Base-by-base conservation (phyloP, 179 eudicot species). In the Amaranthus tricolor region DNA sequence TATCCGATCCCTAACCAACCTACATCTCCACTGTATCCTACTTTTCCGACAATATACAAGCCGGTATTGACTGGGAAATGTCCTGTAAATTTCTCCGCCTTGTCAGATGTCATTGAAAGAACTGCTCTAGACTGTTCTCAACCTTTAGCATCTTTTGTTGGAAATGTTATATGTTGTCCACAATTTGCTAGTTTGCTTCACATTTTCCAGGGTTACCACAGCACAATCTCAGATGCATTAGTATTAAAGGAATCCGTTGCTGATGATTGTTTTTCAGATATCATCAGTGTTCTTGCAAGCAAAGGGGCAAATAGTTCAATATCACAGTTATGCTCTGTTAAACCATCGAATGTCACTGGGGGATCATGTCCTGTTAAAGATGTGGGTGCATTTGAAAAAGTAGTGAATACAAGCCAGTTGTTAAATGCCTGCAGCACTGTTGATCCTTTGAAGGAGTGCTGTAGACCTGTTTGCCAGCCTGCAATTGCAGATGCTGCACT, bases 391-490 rank as follows among this genome's bases (percentile, higher is more conserved):
- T 95, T 95, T 82, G 98, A 95, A 82, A 89, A 82, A 74, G 72
- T 63, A 2, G 97, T 93, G 76, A 93, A 95, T 78, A 87, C 97
- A 6, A 93, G 96, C 81, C 79, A 84, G 82, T 82, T 95, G 82
- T 85, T 95, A 80, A 96, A 93, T 50, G 86, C 96, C 70, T 95
- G 99, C 77, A 88, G 96, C 66, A 81, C 86, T 21, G 85, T 93
- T 40, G 99, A 95, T 82, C 94, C 91, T 72, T 88, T 91, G 21
- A 95, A 91, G 65, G 99, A 95, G 84, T 95, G 99, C 74, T 95
- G 99, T 77, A 85, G 92, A 73, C 89, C 95, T 67, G 84, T 85
- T 77, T 95, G 99, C 65, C 96, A 89, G 82, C 90, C 97, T 61
- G 99, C 90, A 6, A 82, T 95, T 62, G 86, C 86, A 77, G 93